A percentile compares a stretch with the other conserved stretches of the same genome.
phyloP scores from a whole-genome alignment of 495 filamentous ascomycete species.

The Cryomyces minteri region DNA sequence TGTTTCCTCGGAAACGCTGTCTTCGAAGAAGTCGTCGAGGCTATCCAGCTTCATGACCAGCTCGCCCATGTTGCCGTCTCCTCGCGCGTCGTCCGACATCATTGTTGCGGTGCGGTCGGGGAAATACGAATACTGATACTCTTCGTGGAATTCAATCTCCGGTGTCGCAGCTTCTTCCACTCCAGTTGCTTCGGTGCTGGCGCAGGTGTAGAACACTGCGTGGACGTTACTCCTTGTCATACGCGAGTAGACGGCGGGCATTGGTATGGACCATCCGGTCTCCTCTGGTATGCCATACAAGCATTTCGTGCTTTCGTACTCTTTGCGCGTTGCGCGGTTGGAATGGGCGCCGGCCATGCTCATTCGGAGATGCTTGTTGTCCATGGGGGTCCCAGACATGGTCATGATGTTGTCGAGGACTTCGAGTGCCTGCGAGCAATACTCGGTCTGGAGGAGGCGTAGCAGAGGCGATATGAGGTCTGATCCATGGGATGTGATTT shows the following conservation, averaged over 20 bases:
- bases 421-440: constrained; percentile 75
- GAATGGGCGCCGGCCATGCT: constrained; percentile 78
- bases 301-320: constrained; percentile 85
- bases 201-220: constrained; percentile 85
- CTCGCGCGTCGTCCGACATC: constrained; percentile 71
- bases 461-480: constrained; percentile 90
- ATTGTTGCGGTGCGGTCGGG: constrained; percentile 65
- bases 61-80: constrained; percentile 61
- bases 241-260: constrained; percentile 73
- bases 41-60: constrained; percentile 82
- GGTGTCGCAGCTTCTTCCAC: constrained; percentile 48
- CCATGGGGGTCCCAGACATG: constrained; percentile 82
- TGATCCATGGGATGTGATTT: constrained; percentile 79
- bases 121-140: constrained; percentile 64
- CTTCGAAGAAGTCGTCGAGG: constrained; percentile 89
- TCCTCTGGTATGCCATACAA: constrained; percentile 93
- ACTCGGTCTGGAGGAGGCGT: constrained; percentile 78
- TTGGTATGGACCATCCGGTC: constrained; percentile 89
- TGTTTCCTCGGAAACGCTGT: constrained; percentile 27
- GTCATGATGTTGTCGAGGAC: constrained; percentile 90
- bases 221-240: constrained; percentile 85
- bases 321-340: constrained; percentile 59
- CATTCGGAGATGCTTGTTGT: constrained; percentile 88
- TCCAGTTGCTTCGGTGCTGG: constrained; percentile 34
- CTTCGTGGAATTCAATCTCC: constrained; percentile 78